Conservation (phyloP, 1,284 basidiomycete species). For the Fomitopsis pinicola region DNA sequence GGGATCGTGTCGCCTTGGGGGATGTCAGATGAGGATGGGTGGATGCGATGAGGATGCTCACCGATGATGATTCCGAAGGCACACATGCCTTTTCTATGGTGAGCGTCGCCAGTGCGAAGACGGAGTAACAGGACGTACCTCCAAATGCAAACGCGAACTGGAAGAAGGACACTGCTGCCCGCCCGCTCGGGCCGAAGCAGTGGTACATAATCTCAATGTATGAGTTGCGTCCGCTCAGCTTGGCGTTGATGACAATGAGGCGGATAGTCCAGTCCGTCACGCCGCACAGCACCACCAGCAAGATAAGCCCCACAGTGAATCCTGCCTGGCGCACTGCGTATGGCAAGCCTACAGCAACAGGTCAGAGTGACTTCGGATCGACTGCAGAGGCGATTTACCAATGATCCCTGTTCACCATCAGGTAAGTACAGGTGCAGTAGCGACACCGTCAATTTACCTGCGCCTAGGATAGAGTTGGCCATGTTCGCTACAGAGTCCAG, state of each 20-base stretch:
- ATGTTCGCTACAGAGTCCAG: slow-evolving; percentile 87
- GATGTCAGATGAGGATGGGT: slow-evolving; percentile 45
- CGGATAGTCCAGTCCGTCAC: slow-evolving; percentile 99
- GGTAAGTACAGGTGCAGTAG: slow-evolving; percentile 3
- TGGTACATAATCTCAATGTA: slow-evolving; percentile 97
- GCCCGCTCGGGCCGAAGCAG: slow-evolving; percentile 87
- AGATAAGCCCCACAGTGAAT: slow-evolving; percentile 80
- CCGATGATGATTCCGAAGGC: slow-evolving; percentile 93
- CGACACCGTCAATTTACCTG: slow-evolving; percentile 47
- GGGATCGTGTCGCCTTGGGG: slow-evolving; percentile 87
- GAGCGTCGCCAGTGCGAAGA: background rate
- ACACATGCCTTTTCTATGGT: slow-evolving; percentile 70
- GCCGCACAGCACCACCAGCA: slow-evolving; percentile 77
- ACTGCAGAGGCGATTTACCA: slow-evolving; percentile 42
- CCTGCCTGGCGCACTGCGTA: slow-evolving; percentile 93
- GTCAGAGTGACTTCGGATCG: background rate
- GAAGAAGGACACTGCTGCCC: slow-evolving; percentile 93
- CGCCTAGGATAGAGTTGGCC: slow-evolving; percentile 96
- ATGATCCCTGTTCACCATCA: slow-evolving; percentile 63
- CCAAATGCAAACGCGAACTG: slow-evolving; percentile 98
- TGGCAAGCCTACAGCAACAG: slow-evolving; percentile 61
- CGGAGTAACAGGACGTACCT: slow-evolving; percentile 38
- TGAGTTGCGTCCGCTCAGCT: slow-evolving; percentile 87
- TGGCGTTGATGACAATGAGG: slow-evolving; percentile 92
- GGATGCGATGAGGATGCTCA: slow-evolving; percentile 16